Base-by-base conservation (phyloP, 1,284 basidiomycete species). In the Quambalaria eucalypti region DNA sequence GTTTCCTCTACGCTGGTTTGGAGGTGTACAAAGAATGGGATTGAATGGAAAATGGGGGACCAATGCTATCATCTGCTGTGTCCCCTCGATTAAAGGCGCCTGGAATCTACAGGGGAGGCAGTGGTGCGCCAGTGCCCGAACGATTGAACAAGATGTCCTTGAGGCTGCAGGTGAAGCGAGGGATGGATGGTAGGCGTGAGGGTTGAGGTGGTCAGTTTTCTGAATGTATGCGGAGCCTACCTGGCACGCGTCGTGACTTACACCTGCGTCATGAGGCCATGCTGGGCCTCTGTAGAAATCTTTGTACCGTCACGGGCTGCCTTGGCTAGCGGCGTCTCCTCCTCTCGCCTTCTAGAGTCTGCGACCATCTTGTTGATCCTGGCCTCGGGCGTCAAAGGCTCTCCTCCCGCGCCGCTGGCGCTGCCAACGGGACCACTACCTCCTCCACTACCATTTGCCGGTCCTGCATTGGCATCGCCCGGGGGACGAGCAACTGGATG, bases 221-320 rank as follows among this genome's bases (percentile, higher is more conserved):
- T 8, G 8, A 33, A 8, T 16, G 31, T 33, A 8, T 8, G 31
- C 31, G 31, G 16, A 33, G 31, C 16, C 8, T 16, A 16, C 9
- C 31, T 8, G 16, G 8, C 31, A 16, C 31, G 16, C 9, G 16
- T 8, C 8, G 16, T 16, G 16, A 33, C 31, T 33, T 16, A 33
- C 3, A 90, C 84, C 75, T 92, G 90, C 0, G 88, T 80, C 57
- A 92, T 87, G 55, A 95, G 82, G 1, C 89, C 91, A 67, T 95
- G 90, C 67, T 92, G 87, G 0, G 87, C 87, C 72, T 96, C 90
- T 8, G 84, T 81, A 0, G 89, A 84, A 52, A 95, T 87, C 68
- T 87, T 89, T 30, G 82, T 84, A 88, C 87, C 86, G 71, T 95
- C 90, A 74, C 84, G 85, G 9, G 89, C 85, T 21, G 83, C 84